Percentiles rank a stretch among this genome's conserved stretches.
Conservation (phyloP, 495 filamentous ascomycete species). For the Aspergillus cavernicola region DNA sequence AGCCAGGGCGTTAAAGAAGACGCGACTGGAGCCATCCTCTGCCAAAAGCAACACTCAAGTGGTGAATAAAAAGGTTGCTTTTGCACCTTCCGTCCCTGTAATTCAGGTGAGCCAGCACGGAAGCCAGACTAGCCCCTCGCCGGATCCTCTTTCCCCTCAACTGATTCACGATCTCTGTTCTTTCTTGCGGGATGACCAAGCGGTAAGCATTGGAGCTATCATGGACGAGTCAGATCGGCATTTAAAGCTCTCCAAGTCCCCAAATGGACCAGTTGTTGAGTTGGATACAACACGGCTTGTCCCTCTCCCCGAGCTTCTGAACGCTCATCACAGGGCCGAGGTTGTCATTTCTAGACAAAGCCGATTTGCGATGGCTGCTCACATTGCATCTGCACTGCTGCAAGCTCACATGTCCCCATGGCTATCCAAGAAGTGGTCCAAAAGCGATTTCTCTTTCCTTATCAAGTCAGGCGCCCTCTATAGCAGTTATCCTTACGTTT, state of each 20-base stretch:
- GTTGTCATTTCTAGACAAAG: not conserved
- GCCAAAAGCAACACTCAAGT: not conserved
- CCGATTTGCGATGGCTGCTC: not conserved
- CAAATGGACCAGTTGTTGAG: not conserved
- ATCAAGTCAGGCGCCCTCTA: not conserved
- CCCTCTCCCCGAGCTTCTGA: not conserved
- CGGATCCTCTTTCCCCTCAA: not conserved
- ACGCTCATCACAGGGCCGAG: not conserved
- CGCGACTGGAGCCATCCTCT: not conserved
- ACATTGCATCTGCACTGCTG: not conserved
- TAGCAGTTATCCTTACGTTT: not conserved
- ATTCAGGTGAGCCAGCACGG: not conserved
- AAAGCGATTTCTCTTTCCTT: constrained; percentile 1
- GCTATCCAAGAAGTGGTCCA: not conserved
- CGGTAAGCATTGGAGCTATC: not conserved
- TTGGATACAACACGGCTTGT: not conserved
- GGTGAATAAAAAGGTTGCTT: not conserved
- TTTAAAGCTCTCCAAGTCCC: not conserved
- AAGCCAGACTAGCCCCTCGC: not conserved
- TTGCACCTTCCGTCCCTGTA: not conserved
- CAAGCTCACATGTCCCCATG: not conserved
- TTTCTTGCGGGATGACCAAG: not conserved
- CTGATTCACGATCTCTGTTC: not conserved
- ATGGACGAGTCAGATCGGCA: not conserved
- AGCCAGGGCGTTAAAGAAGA: not conserved